Percentiles rank a stretch among this genome's conserved stretches.
Evolutionary conservation across 805 yeast species (phyloP).

Genomic region (Candida saitoana): DNA sequence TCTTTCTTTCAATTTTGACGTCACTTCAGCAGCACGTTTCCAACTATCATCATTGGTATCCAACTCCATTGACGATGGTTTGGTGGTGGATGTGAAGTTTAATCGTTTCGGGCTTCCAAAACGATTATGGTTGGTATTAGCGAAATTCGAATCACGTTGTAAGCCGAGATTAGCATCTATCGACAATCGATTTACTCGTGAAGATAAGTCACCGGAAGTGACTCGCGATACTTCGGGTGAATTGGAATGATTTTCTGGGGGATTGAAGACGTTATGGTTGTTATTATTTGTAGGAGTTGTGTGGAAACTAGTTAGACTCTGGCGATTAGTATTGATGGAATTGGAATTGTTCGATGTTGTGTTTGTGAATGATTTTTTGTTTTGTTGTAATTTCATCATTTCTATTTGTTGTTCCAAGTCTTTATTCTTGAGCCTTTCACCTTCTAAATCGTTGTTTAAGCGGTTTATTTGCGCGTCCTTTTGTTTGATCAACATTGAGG

Average conservation of each 20-base stretch:
- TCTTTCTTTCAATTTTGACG: slow-evolving; percentile 77
- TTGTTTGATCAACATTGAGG: slow-evolving; percentile 52
- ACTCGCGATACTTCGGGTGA: slow-evolving; percentile 11
- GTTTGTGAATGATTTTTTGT: slow-evolving; percentile 9
- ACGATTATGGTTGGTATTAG: slow-evolving; percentile 4
- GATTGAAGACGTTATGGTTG: background rate
- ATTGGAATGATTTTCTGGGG: background rate
- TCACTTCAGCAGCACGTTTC: slow-evolving; percentile 87
- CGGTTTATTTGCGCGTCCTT: slow-evolving; percentile 67
- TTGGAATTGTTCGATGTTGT: slow-evolving; percentile 5
- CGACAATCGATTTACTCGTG: slow-evolving; percentile 38
- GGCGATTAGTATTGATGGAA: slow-evolving; percentile 2
- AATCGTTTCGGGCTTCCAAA: slow-evolving; percentile 16
- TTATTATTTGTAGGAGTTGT: slow-evolving; percentile 2
- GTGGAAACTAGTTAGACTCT: slow-evolving; percentile 1
- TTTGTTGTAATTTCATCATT: slow-evolving; percentile 25
- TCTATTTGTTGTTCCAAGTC: slow-evolving; percentile 49
- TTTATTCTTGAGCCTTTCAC: slow-evolving; percentile 46
- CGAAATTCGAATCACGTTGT: slow-evolving; percentile 8
- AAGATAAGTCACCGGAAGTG: slow-evolving; percentile 34
- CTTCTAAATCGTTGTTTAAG: slow-evolving; percentile 58
- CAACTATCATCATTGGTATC: slow-evolving; percentile 62
- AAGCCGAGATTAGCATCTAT: slow-evolving; percentile 22
- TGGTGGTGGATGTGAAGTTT: background rate
- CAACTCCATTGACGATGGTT: slow-evolving; percentile 21